Evolutionary conservation across 257 asterid species (phyloP).

Genomic region (Perilla frutescens): DNA sequence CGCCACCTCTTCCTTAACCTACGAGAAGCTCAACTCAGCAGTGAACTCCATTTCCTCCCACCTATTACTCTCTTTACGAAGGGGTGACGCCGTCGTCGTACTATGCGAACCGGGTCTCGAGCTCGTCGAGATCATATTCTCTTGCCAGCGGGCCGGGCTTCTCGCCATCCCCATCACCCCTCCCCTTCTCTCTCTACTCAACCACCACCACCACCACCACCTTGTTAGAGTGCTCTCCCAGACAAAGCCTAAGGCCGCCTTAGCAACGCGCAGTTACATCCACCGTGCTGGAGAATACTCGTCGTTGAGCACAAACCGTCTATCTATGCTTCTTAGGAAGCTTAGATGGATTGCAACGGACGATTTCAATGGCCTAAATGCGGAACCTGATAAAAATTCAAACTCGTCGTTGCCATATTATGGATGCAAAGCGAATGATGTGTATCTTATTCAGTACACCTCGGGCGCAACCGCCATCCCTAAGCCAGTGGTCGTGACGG

Average conservation of each 20-base stretch:
- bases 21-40: constrained; percentile 54
- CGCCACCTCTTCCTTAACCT: constrained; percentile 47
- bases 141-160: constrained; percentile 81
- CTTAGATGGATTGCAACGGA: constrained; percentile 61
- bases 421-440: constrained; percentile 65
- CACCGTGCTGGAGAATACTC: constrained; percentile 42
- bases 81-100: constrained; percentile 61
- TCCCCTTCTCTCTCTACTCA: constrained; percentile 49
- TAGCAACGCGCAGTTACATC: constrained; percentile 53
- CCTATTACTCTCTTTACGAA: constrained; percentile 40
- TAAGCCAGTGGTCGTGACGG: constrained; percentile 76
- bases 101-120: constrained; percentile 69
- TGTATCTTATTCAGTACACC: constrained; percentile 79
- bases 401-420: constrained; percentile 32
- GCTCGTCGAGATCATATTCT: constrained; percentile 64
- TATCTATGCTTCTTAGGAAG: constrained; percentile 39
- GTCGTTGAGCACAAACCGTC: constrained; percentile 31
- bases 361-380: constrained; percentile 31
- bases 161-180: constrained; percentile 61
- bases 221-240: constrained; percentile 69
- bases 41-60: constrained; percentile 55
- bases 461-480: constrained; percentile 84
- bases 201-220: constrained; percentile 49
- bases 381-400: neutral
- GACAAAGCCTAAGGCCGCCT: constrained; percentile 74